These are phyloP conservation scores for Piper longum DNA, from an alignment of 164 flowering plant species.

Conservation along the genomic window DNA sequence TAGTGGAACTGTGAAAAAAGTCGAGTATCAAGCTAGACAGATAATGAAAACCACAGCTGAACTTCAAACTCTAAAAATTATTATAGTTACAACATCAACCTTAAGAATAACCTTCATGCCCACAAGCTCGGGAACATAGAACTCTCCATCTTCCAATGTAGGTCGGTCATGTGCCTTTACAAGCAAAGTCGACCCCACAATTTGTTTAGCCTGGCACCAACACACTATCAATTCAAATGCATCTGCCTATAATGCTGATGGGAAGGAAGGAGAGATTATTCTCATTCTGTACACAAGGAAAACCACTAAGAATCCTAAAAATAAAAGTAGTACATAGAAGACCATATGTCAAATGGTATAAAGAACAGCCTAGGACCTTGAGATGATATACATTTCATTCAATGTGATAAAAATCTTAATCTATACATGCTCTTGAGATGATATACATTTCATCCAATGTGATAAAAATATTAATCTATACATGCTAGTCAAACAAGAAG, in stretches of 20 bases:
- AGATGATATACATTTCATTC: too few relatives aligned
- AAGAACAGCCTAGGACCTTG: too few relatives aligned
- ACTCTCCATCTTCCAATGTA: conserved; percentile 66
- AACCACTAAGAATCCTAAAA: too few relatives aligned
- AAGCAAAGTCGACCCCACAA: conserved; percentile 72
- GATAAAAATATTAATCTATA: too few relatives aligned
- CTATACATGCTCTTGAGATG: too few relatives aligned
- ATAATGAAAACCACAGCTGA: not conserved
- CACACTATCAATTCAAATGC: conserved; percentile 1
- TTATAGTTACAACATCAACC: conserved; percentile 23
- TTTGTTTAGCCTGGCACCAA: conserved; percentile 53
- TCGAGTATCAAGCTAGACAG: not conserved
- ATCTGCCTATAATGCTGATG: not conserved
- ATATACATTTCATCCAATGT: too few relatives aligned
- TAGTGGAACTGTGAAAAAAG: not conserved
- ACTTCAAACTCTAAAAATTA: not conserved
- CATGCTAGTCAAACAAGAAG: not conserved
- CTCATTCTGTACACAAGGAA: not conserved
- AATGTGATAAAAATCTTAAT: too few relatives aligned
- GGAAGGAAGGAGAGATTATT: not conserved
- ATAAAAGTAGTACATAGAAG: too few relatives aligned
- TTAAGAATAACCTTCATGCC: conserved; percentile 85
- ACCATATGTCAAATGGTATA: too few relatives aligned
- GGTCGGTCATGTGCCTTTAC: conserved; percentile 69
- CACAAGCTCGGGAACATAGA: conserved; percentile 73